Evolutionary conservation across 139 green algal genomes (phyloP), one percentile per base, ranked within the genome.

Genomic region (Picochlorum costavermella): DNA sequence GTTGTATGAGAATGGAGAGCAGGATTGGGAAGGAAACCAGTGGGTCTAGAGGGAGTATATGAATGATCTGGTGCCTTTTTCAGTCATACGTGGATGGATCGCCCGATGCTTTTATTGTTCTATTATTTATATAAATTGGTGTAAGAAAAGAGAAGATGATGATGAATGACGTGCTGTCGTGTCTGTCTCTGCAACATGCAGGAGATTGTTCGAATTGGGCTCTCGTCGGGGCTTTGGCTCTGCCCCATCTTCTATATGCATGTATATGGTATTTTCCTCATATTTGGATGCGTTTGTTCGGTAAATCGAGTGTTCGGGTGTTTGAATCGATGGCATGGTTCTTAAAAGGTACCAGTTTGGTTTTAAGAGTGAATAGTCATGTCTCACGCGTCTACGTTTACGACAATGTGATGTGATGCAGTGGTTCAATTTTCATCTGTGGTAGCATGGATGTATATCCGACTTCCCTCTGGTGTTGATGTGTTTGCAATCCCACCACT

Each of bases 211-310:
- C 36, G 50, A 76, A 77, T 33, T 70, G 46, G 36, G 12, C 6
- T 6, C 36, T 73, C 3, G 26, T 78, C 3, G 58, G 25, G 6
- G 60, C 63, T 17, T 28, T 91, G 13, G 75, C 79, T 3, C 36
- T 69, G 4, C 83, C 85, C 0, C 85, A 92, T 53, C 50, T 88
- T 1, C 61, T 92, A 2, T 92, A 92, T 50, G 79, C 77, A 10
- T 81, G 71, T 58, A 79, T 90, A 14, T 92, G 85, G 85, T 79
- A 84, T 28, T 60, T 68, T 2, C 74, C 80, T 3, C 17, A 57
- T 1, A 12, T 29, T 3, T 92, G 83, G 83, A 53, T 37, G 44
- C 23, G 25, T 1, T 3, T 64, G 8, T 92, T 89, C 45, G 45
- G 64, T 5, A 79, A 74, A 33, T 49, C 55, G 4, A 56, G 76